Evolutionary conservation across 805 yeast genomes (phyloP), one percentile per base, ranked within the genome.

Genomic region (Yamadazyma laniorum): DNA sequence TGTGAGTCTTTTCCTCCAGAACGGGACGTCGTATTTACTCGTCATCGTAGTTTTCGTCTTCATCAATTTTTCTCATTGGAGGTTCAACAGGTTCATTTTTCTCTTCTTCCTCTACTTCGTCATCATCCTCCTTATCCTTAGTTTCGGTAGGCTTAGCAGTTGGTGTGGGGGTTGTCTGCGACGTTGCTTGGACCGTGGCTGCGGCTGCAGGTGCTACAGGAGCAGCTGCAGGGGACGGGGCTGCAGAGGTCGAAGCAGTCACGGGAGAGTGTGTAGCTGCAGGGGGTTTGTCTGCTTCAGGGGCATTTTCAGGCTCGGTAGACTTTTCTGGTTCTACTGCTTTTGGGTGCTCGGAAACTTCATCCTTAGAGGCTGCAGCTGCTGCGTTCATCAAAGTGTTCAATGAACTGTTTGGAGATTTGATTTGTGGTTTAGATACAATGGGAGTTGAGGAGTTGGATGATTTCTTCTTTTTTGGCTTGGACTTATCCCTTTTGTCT

Each of bases 31-130:
- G n/a, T n/a, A n/a, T n/a, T 46, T 49, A 59, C 36, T 68, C 72
- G 35, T 68, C 74, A 42, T 68, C 74, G 48, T 69, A 69, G 47
- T 69, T 59, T 48, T 68, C 74, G 42, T 69, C 74, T 46, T 69
- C 74, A 28, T 68, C 72, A 18, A 69, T 68, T 34, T 61, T 63
- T 43, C 74, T 56, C 62, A 68, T 52, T 12, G 74, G 74, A 18
- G 74, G 72, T 40, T 68, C 74, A 12, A 59, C 62, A 1, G 59
- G 56, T 36, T 59, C 70, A 6, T 18, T 51, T n/a, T 37, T 28
- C 8, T 21, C 29, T 47, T 48, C 37, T 28, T 32, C 31, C n/a
- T 32, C 35, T 32, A 23, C 35, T 13, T 40, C 38, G n/a, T 43
- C 47, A 14, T 42, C 47, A 14, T 38, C 37, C 13, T 38, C 28